These are phyloP conservation scores for Pistacia vera DNA, from an alignment of 345 rosid species.

Conservation along the genomic window DNA sequence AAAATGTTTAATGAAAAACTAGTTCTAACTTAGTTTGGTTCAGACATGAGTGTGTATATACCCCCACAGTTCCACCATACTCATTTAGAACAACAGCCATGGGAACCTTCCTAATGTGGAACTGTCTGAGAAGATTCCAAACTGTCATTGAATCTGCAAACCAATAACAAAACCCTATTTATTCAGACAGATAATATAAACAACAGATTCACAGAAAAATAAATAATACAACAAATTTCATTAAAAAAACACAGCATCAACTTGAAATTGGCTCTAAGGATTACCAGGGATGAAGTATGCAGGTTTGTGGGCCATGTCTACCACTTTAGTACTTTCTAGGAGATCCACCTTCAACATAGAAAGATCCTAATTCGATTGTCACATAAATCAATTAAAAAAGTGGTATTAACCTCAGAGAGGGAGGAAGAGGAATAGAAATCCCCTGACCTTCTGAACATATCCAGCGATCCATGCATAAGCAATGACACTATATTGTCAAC, in stretches of 20 bases:
- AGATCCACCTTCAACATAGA: slow-evolving; percentile 94
- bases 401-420: slow-evolving; percentile 9
- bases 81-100: slow-evolving; percentile 99
- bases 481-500: too few species aligned
- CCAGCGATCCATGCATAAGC: too few species aligned
- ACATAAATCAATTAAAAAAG: slow-evolving; percentile 39
- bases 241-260: neutral
- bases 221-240: neutral
- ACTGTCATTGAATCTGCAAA: slow-evolving; percentile 98
- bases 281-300: slow-evolving; percentile 98
- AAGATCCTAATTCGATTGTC: slow-evolving; percentile 43
- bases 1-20: too few species aligned
- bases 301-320: slow-evolving; percentile 97
- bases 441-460: too few species aligned
- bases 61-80: slow-evolving; percentile 99
- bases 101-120: slow-evolving; percentile 98
- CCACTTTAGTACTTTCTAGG: slow-evolving; percentile 76
- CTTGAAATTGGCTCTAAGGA: slow-evolving; percentile 10
- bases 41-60: slow-evolving; percentile 39
- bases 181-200: slow-evolving; percentile 4
- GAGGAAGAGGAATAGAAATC: slow-evolving; percentile 20
- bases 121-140: slow-evolving; percentile 99
- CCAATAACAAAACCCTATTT: slow-evolving; percentile 20
- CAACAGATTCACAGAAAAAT: neutral
- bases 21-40: too few species aligned